Base-by-base conservation (phyloP, 805 yeast species). In the Sugiyamaella qingdaonensis region DNA sequence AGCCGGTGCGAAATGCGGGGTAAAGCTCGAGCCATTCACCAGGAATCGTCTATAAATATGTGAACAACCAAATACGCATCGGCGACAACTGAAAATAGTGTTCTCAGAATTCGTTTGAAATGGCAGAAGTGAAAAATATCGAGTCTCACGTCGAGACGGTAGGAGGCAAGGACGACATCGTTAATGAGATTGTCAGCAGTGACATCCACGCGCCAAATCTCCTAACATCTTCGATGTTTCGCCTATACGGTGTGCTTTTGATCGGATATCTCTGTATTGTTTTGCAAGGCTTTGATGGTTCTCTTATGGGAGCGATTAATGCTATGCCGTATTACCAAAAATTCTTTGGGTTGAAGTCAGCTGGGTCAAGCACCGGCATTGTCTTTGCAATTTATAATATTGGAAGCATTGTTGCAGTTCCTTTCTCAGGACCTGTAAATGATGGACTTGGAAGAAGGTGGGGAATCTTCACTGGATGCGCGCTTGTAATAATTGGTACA, bases 271-370 rank as follows among this genome's bases (percentile, higher is more conserved):
- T n/a, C n/a, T n/a, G n/a, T n/a, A n/a, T n/a, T n/a, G n/a, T n/a
- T n/a, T n/a, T n/a, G n/a, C n/a, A n/a, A n/a, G 57, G 57, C 32
- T 51, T 31, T 32, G 57, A 54, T 35, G 55, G 52, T 9, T 27
- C 49, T 2, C 48, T 54, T n/a, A 52, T 54, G 55, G 16, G 29
- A 3, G n/a, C 55, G 9, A 21, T 54, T 8, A 35, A 51, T 16
- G 14, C 35, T 13, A 52, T 29, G 16, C 31, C 44, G 18, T 48
- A 29, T 18, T 54, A 51, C 48, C 32, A 48, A n/a, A 21, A n/a
- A n/a, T 33, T 34, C 14, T 54, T 54, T 35, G 58, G 58, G 7
- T 21, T 52, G 11, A 19, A 19, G 16, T 35, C 14, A 34, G 50
- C 35, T 18, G 58, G 58, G 4, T 21, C 44, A 37, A 48, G 48